Base-by-base conservation (phyloP, 2,329 filamentous ascomycete genomes). In the Hypoxylon sp. region DNA sequence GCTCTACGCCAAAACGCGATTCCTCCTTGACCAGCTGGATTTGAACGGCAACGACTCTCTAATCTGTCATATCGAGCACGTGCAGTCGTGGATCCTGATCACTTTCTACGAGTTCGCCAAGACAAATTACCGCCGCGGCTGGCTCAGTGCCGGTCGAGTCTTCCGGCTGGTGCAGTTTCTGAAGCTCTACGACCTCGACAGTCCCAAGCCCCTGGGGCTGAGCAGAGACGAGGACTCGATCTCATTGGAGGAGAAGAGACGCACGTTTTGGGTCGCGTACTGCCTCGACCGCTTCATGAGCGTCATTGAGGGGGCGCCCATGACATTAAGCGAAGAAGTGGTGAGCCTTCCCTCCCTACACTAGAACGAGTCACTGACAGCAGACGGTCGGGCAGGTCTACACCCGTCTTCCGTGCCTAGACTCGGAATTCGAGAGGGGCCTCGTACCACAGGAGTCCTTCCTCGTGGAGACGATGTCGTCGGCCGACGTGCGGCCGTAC, bases 261-360 rank as follows among this genome's bases (percentile, higher is more conserved):
- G 60, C 43, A 60, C 60, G 1, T 63, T 63, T 11, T 63, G 60
- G 60, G 53, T 63, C 4, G 53, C 60, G 1, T 63, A 63, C 18
- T 63, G 60, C 43, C 57, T 63, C 26, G 60, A 63, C 54, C 53
- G 60, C 21, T 60, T 63, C 13, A 60, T 63, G 17, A 58, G 57
- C 29, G 47, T 63, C n/a, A 63, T 58, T 17, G 60, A 63, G 26
- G 57, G 57, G 3, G 46, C 60, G 4, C 57, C 60, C 13, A 63
- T 60, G 57, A 63, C 60, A 27, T 46, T 63, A 17, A 60, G 21
- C 21, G 60, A 63, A 52, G 60, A 63, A 52, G 45, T 60, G 49
- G 60, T 63, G 23, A 48, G 60, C 47, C 18, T 29, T 31, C n/a
- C 21, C 9, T 11, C 15, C 33, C 26, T 23, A 11, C 37, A 17